Conservation (phyloP, 192 early-diverging fungal genomes). For the Coemansia reversa region DNA sequence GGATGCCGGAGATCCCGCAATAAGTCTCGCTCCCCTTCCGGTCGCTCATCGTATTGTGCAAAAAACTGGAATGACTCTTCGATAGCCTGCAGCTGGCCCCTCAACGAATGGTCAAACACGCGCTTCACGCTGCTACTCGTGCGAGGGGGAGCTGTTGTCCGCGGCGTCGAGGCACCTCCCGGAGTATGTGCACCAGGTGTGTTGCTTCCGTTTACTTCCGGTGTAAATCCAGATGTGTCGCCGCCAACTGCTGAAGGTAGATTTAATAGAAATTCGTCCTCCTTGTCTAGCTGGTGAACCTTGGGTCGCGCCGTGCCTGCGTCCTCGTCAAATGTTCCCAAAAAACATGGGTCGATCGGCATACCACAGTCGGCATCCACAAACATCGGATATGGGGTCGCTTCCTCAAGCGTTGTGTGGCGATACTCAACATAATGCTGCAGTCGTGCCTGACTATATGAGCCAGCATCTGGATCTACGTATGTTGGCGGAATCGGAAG, state of each 20-base stretch:
- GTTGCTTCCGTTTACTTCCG: not conserved
- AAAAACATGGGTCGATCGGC: constrained; percentile 52
- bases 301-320: not conserved
- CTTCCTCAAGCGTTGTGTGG: constrained; percentile 53
- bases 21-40: constrained; percentile 28
- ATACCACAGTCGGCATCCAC: constrained; percentile 56
- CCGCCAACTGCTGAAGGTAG: constrained; percentile 18
- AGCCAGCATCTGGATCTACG: constrained; percentile 45
- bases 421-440: constrained; percentile 52
- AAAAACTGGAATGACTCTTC: constrained; percentile 45
- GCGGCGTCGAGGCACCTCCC: constrained; percentile 5
- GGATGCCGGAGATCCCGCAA: constrained; percentile 41
- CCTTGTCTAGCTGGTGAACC: constrained; percentile 38
- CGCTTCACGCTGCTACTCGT: constrained; percentile 18
- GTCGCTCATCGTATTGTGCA: constrained; percentile 19
- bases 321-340: constrained; percentile 52
- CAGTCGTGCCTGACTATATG: constrained; percentile 50
- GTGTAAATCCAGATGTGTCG: not conserved
- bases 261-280: constrained; percentile 46
- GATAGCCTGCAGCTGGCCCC: constrained; percentile 49
- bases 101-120: constrained; percentile 41
- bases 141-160: constrained; percentile 9
- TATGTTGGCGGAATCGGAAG: constrained; percentile 55
- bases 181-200: not conserved
- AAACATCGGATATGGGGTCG: constrained; percentile 50